Evolutionary conservation across 371 early-diverging fungal species (phyloP).

Genomic region (Haplosporangium sp.): DNA sequence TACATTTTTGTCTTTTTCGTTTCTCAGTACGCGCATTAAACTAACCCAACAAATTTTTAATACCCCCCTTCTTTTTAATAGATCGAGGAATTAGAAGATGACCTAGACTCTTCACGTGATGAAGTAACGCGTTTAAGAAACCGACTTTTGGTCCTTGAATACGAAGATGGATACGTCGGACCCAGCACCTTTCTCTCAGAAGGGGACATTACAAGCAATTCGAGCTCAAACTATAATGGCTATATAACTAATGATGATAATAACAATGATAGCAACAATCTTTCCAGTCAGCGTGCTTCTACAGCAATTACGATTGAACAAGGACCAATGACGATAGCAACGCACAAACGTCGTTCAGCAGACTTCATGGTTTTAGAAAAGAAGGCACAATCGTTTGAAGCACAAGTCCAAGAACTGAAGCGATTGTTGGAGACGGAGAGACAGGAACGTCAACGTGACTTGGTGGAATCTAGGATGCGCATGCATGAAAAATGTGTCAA

Average conservation of each 20-base stretch:
- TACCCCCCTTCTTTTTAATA: not conserved
- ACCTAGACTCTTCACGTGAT: conserved; percentile 22
- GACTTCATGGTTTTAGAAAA: conserved; percentile 36
- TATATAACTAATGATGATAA: not conserved
- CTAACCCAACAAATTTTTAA: too few relatives aligned
- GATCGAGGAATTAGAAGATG: conserved; percentile 47
- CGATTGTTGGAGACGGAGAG: conserved; percentile 14
- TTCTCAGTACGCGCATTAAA: not conserved
- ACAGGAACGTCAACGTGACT: conserved; percentile 15
- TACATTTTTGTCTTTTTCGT: not conserved
- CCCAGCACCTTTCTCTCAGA: conserved; percentile 18
- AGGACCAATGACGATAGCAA: conserved; percentile 35
- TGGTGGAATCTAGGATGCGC: conserved; percentile 18
- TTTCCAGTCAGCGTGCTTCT: not conserved
- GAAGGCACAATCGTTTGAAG: conserved; percentile 20
- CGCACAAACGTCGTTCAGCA: conserved; percentile 36
- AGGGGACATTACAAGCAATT: not conserved
- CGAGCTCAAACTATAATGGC: not conserved
- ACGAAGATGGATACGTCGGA: conserved; percentile 45
- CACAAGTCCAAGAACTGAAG: conserved; percentile 25
- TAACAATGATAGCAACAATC: not conserved
- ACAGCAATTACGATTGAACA: conserved; percentile 11
- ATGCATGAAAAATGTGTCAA: conserved; percentile 17
- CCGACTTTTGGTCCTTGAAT: conserved; percentile 41
- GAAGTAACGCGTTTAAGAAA: conserved; percentile 34